These are phyloP conservation scores for Cryphonectria nitschkei DNA, from an alignment of 2,329 filamentous ascomycete species.

Conservation along the genomic window DNA sequence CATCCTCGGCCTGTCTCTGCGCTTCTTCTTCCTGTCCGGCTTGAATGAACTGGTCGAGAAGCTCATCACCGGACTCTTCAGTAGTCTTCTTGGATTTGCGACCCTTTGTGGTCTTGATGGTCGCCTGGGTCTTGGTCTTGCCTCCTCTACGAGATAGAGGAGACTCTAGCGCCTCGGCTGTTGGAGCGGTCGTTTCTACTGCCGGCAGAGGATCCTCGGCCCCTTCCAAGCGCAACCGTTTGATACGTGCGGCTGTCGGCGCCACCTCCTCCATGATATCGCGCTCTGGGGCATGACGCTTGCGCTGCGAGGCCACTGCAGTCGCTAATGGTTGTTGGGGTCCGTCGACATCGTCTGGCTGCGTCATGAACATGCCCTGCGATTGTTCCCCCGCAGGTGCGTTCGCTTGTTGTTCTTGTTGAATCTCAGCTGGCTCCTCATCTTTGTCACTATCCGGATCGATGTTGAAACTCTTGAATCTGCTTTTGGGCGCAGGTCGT, in stretches of 20 bases:
- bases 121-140: slow-evolving; percentile 42
- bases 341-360: slow-evolving; percentile 41
- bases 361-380: slow-evolving; percentile 61
- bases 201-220: slow-evolving; percentile 51
- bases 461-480: slow-evolving; percentile 77
- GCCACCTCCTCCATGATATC: slow-evolving; percentile 74
- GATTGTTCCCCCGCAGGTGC: slow-evolving; percentile 33
- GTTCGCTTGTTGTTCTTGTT: slow-evolving; percentile 1
- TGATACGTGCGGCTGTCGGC: slow-evolving; percentile 76
- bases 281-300: slow-evolving; percentile 49
- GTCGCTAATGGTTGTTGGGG: slow-evolving; percentile 27
- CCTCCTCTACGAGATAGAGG: slow-evolving; percentile 29
- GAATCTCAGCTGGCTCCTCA: slow-evolving; percentile 31
- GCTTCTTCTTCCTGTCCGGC: slow-evolving; percentile 69
- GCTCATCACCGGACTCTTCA: slow-evolving; percentile 51
- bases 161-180: slow-evolving; percentile 27
- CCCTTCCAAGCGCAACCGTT: slow-evolving; percentile 71
- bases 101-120: slow-evolving; percentile 54
- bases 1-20: slow-evolving; percentile 56
- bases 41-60: slow-evolving; percentile 68
- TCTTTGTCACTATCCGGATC: slow-evolving; percentile 45
- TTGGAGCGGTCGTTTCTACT: slow-evolving; percentile 34
- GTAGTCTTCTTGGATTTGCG: slow-evolving; percentile 20
- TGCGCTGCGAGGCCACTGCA: slow-evolving; percentile 42
- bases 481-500: slow-evolving; percentile 50